phyloP scores from a whole-genome alignment of 192 early-diverging fungal genomes.

The Linnemannia hyalina region DNA sequence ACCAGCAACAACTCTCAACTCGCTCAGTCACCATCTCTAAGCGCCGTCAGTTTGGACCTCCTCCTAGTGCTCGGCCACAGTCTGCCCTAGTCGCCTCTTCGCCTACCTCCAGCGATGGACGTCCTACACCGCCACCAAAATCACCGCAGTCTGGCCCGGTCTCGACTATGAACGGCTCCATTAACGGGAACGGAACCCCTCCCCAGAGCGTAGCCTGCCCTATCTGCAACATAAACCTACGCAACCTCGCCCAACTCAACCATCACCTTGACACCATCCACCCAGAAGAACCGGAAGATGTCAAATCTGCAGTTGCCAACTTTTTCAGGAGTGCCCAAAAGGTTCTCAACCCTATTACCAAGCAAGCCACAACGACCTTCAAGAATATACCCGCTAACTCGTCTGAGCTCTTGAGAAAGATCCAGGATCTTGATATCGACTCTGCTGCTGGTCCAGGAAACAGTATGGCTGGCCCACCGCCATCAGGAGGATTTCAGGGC shows the following conservation, averaged over 20 bases:
- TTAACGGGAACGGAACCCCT: not conserved
- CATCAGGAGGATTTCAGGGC: slow-evolving; percentile 53
- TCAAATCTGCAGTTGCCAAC: slow-evolving; percentile 60
- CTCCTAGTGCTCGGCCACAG: slow-evolving; percentile 13
- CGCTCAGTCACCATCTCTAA: slow-evolving; percentile 24
- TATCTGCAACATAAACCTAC: slow-evolving; percentile 52
- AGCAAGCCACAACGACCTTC: slow-evolving; percentile 46
- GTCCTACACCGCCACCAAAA: slow-evolving; percentile 34
- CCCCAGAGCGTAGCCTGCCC: slow-evolving; percentile 36
- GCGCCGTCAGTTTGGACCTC: slow-evolving; percentile 49
- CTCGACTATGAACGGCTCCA: slow-evolving; percentile 2
- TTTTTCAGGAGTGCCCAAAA: slow-evolving; percentile 69
- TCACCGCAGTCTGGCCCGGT: slow-evolving; percentile 34
- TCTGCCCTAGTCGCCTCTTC: slow-evolving; percentile 2
- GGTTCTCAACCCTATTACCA: slow-evolving; percentile 60
- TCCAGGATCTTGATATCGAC: slow-evolving; percentile 60
- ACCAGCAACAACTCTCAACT: not conserved
- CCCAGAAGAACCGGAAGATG: slow-evolving; percentile 63
- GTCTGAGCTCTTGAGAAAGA: slow-evolving; percentile 57
- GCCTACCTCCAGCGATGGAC: not conserved
- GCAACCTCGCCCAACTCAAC: slow-evolving; percentile 53
- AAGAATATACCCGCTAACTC: slow-evolving; percentile 59
- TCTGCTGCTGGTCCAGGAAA: slow-evolving; percentile 39
- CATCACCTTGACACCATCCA: slow-evolving; percentile 65
- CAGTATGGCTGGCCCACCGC: slow-evolving; percentile 32